These are phyloP conservation scores for Fusarium keratoplasticum DNA, from an alignment of 2,329 filamentous ascomycete species.

Conservation along the genomic window DNA sequence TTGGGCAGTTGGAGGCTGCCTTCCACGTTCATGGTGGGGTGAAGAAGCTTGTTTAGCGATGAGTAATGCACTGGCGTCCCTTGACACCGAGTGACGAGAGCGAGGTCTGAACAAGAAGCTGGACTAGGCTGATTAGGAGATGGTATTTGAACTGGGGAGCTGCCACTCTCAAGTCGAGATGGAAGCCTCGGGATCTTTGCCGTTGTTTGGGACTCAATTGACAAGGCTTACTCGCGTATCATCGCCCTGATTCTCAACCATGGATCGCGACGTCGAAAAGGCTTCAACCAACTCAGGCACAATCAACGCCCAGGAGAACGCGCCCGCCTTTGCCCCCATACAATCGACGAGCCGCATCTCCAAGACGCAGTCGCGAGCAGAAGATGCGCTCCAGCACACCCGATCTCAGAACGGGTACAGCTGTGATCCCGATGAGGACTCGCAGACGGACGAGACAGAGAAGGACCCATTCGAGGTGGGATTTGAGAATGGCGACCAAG, in stretches of 20 bases:
- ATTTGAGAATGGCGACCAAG: constrained; percentile 78
- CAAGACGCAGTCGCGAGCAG: constrained; percentile 14
- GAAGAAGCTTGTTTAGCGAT: not conserved
- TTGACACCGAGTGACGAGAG: constrained; percentile 4
- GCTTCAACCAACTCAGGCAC: constrained; percentile 27
- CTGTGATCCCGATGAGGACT: constrained; percentile 43
- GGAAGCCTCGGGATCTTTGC: not conserved
- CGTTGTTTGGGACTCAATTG: not conserved
- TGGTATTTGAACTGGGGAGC: constrained; percentile 15
- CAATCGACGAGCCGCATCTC: constrained; percentile 15
- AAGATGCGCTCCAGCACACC: constrained; percentile 37
- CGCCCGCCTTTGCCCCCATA: constrained; percentile 23
- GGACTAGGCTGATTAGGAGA: not conserved
- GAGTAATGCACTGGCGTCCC: constrained; percentile 9
- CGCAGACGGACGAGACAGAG: constrained; percentile 29
- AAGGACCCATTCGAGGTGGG: constrained; percentile 73
- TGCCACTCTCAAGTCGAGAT: not conserved
- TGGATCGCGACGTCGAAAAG: constrained; percentile 44
- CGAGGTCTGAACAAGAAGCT: not conserved
- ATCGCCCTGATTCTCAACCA: constrained; percentile 3
- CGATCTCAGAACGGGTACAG: constrained; percentile 61
- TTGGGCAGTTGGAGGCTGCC: not conserved
- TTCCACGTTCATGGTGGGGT: not conserved
- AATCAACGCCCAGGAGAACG: not conserved
- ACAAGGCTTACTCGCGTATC: not conserved